phyloP scores from a whole-genome alignment of 495 filamentous ascomycete genomes.

The Cetradonia linearis region DNA sequence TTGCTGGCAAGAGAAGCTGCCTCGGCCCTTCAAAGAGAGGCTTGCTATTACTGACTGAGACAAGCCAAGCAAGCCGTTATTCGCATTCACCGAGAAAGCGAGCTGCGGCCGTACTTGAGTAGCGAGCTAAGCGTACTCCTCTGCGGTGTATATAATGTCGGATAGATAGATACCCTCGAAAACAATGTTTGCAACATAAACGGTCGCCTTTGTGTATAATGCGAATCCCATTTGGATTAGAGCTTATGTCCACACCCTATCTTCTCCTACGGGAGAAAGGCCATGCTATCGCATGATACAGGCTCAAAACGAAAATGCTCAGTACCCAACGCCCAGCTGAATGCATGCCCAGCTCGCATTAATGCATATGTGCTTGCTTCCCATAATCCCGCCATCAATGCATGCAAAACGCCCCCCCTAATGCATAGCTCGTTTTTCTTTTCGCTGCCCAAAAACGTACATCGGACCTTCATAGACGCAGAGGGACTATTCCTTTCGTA shows the following conservation, averaged over 20 bases:
- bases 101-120: too few relatives aligned
- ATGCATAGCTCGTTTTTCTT: too few relatives aligned
- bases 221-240: not conserved
- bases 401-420: not conserved
- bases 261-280: not conserved
- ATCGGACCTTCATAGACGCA: not conserved
- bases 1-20: too few relatives aligned
- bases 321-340: slow-evolving; percentile 3
- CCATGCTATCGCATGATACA: not conserved
- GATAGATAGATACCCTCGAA: too few relatives aligned
- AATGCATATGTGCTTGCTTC: not conserved
- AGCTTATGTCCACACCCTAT: not conserved
- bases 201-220: not conserved
- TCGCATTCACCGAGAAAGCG: not conserved
- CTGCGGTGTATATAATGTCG: too few relatives aligned
- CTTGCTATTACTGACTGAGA: not conserved
- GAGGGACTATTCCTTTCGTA: not conserved
- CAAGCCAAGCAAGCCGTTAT: not conserved
- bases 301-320: not conserved
- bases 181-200: too few relatives aligned
- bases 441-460: not conserved
- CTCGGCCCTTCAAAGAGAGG: too few relatives aligned
- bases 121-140: too few relatives aligned
- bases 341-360: slow-evolving; percentile 5
- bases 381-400: not conserved